Percentiles rank a stretch among this genome's conserved stretches.
Conservation (phyloP, 2,329 filamentous ascomycete genomes). For the Aspergillus sp. region DNA sequence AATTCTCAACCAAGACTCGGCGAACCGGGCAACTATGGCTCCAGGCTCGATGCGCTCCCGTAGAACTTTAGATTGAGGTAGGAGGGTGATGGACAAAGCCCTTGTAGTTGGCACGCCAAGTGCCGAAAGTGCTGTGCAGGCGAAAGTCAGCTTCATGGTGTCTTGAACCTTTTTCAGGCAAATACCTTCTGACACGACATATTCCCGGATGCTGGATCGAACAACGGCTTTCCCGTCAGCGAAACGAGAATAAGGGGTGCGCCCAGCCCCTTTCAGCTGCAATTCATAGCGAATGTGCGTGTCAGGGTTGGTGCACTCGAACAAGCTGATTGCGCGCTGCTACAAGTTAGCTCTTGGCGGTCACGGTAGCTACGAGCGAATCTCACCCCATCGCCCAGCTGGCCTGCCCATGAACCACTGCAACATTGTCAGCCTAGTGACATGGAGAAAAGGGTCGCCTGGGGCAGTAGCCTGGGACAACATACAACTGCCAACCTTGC, state of each 20-base stretch:
- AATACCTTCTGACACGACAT: conserved; percentile 78
- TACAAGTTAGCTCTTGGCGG: conserved; percentile 2
- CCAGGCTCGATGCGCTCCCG: conserved; percentile 84
- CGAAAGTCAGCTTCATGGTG: not conserved
- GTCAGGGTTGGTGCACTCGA: conserved; percentile 76
- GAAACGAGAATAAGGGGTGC: conserved; percentile 93
- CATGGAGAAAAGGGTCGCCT: not conserved
- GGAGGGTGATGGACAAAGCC: conserved; percentile 76
- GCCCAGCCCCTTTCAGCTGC: conserved; percentile 89
- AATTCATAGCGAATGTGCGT: conserved; percentile 79
- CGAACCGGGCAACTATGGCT: conserved; percentile 89
- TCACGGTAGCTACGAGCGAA: not conserved
- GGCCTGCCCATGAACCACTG: conserved; percentile 85
- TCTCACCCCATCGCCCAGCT: conserved; percentile 78
- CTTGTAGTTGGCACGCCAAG: conserved; percentile 83
- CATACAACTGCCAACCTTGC: conserved; percentile 52
- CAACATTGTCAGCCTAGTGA: conserved; percentile 28
- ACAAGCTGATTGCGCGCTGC: conserved; percentile 81
- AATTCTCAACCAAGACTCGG: conserved; percentile 85
- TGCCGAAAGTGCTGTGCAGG: conserved; percentile 63
- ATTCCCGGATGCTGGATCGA: conserved; percentile 89
- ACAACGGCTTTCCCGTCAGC: conserved; percentile 94
- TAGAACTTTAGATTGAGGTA: conserved; percentile 69
- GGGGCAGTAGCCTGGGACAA: conserved; percentile 2
- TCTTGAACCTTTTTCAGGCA: not conserved